Conservation (phyloP, 2,329 filamentous ascomycete genomes). For the Aureobasidium lini region DNA sequence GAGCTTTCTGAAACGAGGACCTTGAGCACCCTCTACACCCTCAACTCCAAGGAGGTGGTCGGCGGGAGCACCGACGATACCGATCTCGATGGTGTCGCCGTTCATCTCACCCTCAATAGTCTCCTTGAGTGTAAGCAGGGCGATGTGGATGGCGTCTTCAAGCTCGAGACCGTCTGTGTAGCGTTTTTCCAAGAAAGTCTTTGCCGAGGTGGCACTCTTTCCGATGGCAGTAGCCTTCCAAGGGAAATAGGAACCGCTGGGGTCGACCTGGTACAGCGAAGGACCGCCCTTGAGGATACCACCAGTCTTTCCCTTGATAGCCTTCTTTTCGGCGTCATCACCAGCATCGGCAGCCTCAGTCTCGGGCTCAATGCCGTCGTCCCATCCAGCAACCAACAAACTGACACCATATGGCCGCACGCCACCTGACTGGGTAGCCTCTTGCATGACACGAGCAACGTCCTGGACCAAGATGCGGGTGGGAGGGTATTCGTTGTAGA, state of each 20-base stretch:
- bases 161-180: slow-evolving; percentile 96
- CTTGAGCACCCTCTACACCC: slow-evolving; percentile 75
- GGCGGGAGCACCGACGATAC: slow-evolving; percentile 90
- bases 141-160: slow-evolving; percentile 97
- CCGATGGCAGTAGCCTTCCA: slow-evolving; percentile 99
- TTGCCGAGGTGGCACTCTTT: slow-evolving; percentile 95
- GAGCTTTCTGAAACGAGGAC: slow-evolving; percentile 87
- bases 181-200: slow-evolving; percentile 98
- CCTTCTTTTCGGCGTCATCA: slow-evolving; percentile 56
- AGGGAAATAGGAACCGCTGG: slow-evolving; percentile 96
- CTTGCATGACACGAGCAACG: slow-evolving; percentile 95
- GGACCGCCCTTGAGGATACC: slow-evolving; percentile 93
- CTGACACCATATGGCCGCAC: slow-evolving; percentile 95
- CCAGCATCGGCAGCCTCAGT: slow-evolving; percentile 52
- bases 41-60: slow-evolving; percentile 88
- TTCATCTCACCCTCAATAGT: slow-evolving; percentile 99
- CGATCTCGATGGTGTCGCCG: slow-evolving; percentile 95
- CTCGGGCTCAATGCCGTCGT: slow-evolving; percentile 90
- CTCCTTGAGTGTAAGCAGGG: slow-evolving; percentile 93
- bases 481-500: slow-evolving; percentile 99
- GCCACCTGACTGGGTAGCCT: slow-evolving; percentile 96
- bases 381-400: slow-evolving; percentile 92
- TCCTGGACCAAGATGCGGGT: slow-evolving; percentile 99
- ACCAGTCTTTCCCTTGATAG: slow-evolving; percentile 78
- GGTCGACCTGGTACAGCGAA: slow-evolving; percentile 97